Percentiles rank a stretch among this genome's conserved stretches.
These are phyloP conservation scores for Mimosa pudica DNA, from an alignment of 306 rosid genomes.

Conservation along the genomic window DNA sequence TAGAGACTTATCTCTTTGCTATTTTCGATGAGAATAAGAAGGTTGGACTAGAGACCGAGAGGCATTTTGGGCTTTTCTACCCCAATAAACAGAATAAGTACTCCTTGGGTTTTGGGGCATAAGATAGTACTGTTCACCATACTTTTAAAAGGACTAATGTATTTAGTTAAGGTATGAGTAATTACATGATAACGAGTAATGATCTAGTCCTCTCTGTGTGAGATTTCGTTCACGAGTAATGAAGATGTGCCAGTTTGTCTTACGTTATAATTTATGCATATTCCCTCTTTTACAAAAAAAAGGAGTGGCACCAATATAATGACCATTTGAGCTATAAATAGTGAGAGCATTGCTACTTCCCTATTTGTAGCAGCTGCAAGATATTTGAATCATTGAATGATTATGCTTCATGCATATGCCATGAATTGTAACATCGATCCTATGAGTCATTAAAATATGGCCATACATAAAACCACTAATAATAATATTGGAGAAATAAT, in stretches of 20 bases:
- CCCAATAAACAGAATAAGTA: conserved; percentile 48
- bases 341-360: not conserved
- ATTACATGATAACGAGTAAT: not conserved
- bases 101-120: conserved; percentile 45
- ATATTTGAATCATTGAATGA: not conserved
- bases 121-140: not conserved
- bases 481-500: too few relatives aligned
- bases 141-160: not conserved
- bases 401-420: not conserved
- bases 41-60: conserved; percentile 35
- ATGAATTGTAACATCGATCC: not conserved
- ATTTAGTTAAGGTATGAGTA: not conserved
- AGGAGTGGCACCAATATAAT: not conserved
- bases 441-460: too few relatives aligned
- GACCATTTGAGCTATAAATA: not conserved
- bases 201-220: not conserved
- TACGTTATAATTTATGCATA: not conserved
- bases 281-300: not conserved
- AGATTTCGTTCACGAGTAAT: not conserved
- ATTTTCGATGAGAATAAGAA: conserved; percentile 50
- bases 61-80: conserved; percentile 44
- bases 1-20: conserved; percentile 43
- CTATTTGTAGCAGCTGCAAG: not conserved
- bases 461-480: too few relatives aligned
- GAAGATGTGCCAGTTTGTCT: not conserved